Conservation (phyloP, 805 yeast species). For the Zygosaccharomyces gambellarensis region DNA sequence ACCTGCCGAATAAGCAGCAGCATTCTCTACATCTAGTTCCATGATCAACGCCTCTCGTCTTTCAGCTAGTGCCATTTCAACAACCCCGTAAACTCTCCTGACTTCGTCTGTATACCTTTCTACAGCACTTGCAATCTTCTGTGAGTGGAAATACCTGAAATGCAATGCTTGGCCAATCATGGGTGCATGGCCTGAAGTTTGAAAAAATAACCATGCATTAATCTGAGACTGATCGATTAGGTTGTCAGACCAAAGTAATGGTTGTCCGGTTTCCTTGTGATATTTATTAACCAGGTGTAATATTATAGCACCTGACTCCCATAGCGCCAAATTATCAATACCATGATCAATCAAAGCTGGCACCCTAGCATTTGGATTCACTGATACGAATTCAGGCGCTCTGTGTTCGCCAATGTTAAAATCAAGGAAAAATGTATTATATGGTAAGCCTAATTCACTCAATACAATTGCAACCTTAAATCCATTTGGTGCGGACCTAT, state of each 20-base stretch:
- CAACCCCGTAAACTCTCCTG: conserved; percentile 85
- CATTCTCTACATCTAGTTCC: conserved; percentile 84
- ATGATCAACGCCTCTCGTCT: conserved; percentile 82
- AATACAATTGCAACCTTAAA: conserved; percentile 90
- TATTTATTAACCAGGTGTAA: conserved; percentile 71
- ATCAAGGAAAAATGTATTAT: conserved; percentile 78
- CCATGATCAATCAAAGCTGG: conserved; percentile 91
- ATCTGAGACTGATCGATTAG: conserved; percentile 78
- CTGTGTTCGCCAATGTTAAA: conserved; percentile 87
- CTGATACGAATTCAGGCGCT: conserved; percentile 88
- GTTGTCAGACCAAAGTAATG: conserved; percentile 71
- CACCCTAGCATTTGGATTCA: conserved; percentile 93
- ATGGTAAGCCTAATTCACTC: conserved; percentile 73
- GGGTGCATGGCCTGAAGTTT: conserved; percentile 97
- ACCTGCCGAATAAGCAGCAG: conserved; percentile 82
- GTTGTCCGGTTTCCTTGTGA: conserved; percentile 57
- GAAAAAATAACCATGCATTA: conserved; percentile 86
- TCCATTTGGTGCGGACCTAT: conserved; percentile 91
- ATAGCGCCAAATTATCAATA: conserved; percentile 70
- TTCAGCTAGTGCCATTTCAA: conserved; percentile 93
- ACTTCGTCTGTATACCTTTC: conserved; percentile 91
- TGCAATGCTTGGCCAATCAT: conserved; percentile 97
- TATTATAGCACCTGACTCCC: conserved; percentile 95
- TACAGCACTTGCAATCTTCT: conserved; percentile 80
- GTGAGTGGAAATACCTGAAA: conserved; percentile 84